Base-by-base conservation (phyloP, 2,329 filamentous ascomycete genomes). In the Xylaria sp. region DNA sequence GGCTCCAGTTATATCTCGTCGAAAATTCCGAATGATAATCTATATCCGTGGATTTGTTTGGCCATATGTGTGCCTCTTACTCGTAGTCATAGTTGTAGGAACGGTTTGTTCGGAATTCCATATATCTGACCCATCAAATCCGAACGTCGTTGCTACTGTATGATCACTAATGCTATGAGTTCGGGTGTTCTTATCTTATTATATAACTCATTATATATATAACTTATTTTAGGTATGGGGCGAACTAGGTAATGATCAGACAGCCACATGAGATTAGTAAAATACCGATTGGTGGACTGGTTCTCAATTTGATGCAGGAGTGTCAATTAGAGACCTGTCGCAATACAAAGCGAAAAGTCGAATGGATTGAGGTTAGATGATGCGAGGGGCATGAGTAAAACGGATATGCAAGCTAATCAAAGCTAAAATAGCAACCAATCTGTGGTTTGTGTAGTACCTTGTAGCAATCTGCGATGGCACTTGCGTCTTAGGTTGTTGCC, bases 371-470 rank as follows among this genome's bases (percentile, higher is more conserved):
- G 11, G 49, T 46, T 65, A 62, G 62, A 48, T 51, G 60, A 53
- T 62, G 58, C 62, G 62, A 66, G 51, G 36, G 20, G 23, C 33
- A 42, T 58, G 54, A 58, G 36, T 44, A 57, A 57, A 65, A 60
- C 46, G 56, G 62, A 59, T 66, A 61, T 65, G 63, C 59, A 66
- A 68, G 57, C 58, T 42, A 58, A 58, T 56, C 56, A 57, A 40
- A 58, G 38, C 58, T 42, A 38, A 58, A 59, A 58, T 63, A 44
- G 58, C 58, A 44, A 53, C 38, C 57, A 59, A 58, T 54, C 11
- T 46, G n/a, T 28, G 28, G 28, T 42, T 57, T 31, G 42, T 58
- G 33, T 33, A 33, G 33, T 33, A 33, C 63, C 42, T 26, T 56
- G 51, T 57, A 26, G 40, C 11, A 38, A 42, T 57, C 20, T 26